phyloP scores from a whole-genome alignment of 257 asterid genomes.

The Cordia subcordata region DNA sequence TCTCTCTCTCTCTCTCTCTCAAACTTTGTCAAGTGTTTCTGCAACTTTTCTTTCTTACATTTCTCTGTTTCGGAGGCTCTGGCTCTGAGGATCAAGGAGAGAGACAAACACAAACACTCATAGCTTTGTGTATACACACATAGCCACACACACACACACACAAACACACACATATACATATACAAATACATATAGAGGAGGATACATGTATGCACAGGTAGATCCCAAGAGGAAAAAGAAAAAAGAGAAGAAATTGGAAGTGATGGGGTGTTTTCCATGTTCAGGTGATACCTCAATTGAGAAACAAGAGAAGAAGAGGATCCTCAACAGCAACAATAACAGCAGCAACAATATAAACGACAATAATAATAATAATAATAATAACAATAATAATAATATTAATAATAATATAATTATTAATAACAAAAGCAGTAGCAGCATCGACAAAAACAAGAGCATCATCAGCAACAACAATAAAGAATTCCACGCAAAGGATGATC shows the following conservation, averaged over 20 bases:
- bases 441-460: not conserved
- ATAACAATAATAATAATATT: too few species aligned
- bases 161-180: too few species aligned
- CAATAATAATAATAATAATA: too few species aligned
- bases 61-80: not conserved
- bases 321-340: not conserved
- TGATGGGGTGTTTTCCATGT: slow-evolving; percentile 72
- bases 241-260: slow-evolving; percentile 1
- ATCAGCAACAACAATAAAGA: slow-evolving; percentile 7
- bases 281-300: slow-evolving; percentile 49
- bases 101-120: not conserved
- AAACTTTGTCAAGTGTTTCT: not conserved
- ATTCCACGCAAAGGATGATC: slow-evolving; percentile 32
- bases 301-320: slow-evolving; percentile 30
- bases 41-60: not conserved
- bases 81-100: slow-evolving; percentile 4
- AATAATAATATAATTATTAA: too few species aligned
- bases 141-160: too few species aligned
- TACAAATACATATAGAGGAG: not conserved
- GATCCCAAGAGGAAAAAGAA: not conserved
- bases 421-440: not conserved
- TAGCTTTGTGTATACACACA: too few species aligned
- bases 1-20: too few species aligned
- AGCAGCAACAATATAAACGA: too few species aligned
- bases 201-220: not conserved